A percentile compares a stretch with the other conserved stretches of the same genome.
Evolutionary conservation across 345 rosid genomes (phyloP).

Genomic region (Iberis pinnata): DNA sequence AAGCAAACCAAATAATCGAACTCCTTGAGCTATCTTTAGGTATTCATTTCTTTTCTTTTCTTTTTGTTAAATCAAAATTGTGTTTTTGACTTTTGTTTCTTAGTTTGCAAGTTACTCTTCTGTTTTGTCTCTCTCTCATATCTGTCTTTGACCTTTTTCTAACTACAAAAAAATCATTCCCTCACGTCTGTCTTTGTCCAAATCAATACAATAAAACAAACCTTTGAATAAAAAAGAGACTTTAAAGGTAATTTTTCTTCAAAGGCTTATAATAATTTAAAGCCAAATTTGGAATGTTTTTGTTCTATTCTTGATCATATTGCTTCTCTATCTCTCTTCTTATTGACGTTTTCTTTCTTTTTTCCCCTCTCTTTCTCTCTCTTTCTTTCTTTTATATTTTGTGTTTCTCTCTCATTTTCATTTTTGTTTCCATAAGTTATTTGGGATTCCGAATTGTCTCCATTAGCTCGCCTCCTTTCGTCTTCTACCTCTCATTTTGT

Average conservation of each 20-base stretch:
- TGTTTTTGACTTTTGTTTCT: not conserved
- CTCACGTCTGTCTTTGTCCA: conserved; percentile 18
- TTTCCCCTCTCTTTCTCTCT: conserved; percentile 17
- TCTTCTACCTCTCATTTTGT: conserved; percentile 25
- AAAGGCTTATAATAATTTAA: not conserved
- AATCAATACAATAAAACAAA: not conserved
- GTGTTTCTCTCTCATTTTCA: conserved; percentile 1
- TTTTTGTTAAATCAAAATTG: too few species aligned
- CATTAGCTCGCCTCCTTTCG: conserved; percentile 8
- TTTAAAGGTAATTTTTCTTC: conserved; percentile 16
- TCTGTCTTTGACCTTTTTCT: not conserved
- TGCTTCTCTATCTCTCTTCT: conserved; percentile 30
- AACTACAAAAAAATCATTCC: conserved; percentile 2
- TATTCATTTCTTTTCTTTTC: too few species aligned
- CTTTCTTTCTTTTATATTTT: not conserved
- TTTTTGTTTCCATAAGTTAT: not conserved
- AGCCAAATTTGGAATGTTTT: conserved; percentile 15
- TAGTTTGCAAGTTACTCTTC: not conserved
- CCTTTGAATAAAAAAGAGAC: conserved; percentile 12
- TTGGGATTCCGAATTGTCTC: conserved; percentile 11
- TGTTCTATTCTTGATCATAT: conserved; percentile 31
- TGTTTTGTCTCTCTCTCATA: not conserved
- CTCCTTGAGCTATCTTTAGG: too few species aligned
- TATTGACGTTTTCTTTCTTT: too few species aligned
- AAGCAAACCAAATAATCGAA: too few species aligned